phyloP scores from a whole-genome alignment of 169 alveolate genomes.

The Perkinsus olseni region DNA sequence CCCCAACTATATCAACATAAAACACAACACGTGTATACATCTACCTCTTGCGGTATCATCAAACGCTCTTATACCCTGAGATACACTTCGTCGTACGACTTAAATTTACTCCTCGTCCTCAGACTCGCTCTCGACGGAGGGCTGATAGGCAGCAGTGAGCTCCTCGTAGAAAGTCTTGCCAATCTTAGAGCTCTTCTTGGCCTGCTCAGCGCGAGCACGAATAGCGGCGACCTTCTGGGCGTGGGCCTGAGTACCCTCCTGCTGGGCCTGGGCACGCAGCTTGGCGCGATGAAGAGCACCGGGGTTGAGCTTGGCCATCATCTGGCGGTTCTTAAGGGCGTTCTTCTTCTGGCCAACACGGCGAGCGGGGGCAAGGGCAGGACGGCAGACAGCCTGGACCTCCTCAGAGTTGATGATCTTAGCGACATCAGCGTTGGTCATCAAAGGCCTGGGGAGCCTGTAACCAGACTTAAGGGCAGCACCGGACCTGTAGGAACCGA shows the following conservation, averaged over 20 bases:
- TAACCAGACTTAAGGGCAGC: conserved; percentile 38
- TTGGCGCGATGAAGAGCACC: not conserved
- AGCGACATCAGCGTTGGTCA: conserved; percentile 87
- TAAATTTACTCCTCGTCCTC: conserved; percentile 8
- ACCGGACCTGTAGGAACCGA: conserved; percentile 63
- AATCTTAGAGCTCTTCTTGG: conserved; percentile 9
- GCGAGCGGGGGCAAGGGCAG: conserved; percentile 42
- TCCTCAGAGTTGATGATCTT: conserved; percentile 91
- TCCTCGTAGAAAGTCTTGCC: conserved; percentile 2
- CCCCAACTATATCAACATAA: not conserved
- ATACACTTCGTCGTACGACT: not conserved
- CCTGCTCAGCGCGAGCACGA: not conserved
- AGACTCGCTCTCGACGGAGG: conserved; percentile 1
- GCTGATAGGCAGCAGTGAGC: conserved; percentile 7
- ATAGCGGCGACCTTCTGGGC: conserved; percentile 10
- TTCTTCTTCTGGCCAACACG: conserved; percentile 34
- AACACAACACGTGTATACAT: not conserved
- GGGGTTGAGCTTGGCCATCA: conserved; percentile 9
- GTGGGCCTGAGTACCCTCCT: conserved; percentile 6
- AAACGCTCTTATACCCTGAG: not conserved
- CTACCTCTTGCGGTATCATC: not conserved
- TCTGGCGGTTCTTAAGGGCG: conserved; percentile 33
- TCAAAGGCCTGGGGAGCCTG: conserved; percentile 47
- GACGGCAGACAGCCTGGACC: conserved; percentile 83
- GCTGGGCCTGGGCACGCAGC: conserved; percentile 8